Base-by-base conservation (phyloP, 805 yeast species). In the Barnettozyma sucrosica region DNA sequence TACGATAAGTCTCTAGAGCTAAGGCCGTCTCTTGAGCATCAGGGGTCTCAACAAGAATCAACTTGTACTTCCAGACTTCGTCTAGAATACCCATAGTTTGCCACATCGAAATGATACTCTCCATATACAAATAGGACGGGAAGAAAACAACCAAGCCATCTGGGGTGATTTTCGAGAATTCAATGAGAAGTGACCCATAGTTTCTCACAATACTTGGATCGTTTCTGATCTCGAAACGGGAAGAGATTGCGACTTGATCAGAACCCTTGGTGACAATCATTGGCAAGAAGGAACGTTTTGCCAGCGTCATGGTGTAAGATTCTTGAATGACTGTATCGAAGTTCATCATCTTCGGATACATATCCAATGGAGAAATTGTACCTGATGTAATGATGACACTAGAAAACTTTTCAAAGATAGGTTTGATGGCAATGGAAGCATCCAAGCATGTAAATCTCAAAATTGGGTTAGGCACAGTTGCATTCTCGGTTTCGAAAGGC, bases 121-220 rank as follows among this genome's bases (percentile, higher is more conserved):
- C 99, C 99, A 93, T 93, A 65, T 93, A 95, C 34, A 93, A 72
- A 72, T 93, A 93, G 1, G 96, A 86, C 0, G 99, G 99, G 68
- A 93, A 93, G 71, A 93, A 93, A 36, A 93, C 97, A 43, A 93
- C 99, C 77, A 93, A 72, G 4, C 99, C 99, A 68, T 93, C 99
- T 0, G 99, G 99, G 0, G 97, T 92, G 45, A 89, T 84, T 59
- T 93, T 93, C 13, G 98, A 79, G 64, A 89, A 92, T 66, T 93
- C 98, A 43, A 93, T 84, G 47, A 93, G 68, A 58, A 93, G 72
- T 3, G 95, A 87, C 4, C 99, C 99, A 65, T 93, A 93, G 66
- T 93, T 93, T 64, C 99, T 79, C 32, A 93, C 98, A 46, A 93
- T 96, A 59, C 96, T 87, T 5, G 99, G 99, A 65, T 93, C 99